Evolutionary conservation across 1,284 basidiomycete species (phyloP).

Genomic region (Leccinum fallax): DNA sequence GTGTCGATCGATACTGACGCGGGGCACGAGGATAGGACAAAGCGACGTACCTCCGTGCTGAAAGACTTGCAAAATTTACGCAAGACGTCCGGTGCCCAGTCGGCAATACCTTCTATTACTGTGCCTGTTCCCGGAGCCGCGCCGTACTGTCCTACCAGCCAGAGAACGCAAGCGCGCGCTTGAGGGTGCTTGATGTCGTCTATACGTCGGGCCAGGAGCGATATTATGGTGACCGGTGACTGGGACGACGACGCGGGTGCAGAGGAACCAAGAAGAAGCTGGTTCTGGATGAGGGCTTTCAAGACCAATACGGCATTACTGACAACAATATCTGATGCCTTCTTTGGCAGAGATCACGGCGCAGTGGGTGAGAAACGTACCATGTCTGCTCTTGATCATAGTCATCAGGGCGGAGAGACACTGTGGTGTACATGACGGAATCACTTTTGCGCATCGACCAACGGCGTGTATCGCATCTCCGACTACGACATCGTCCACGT

Average conservation of each 20-base stretch:
- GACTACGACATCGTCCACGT: constrained; percentile 70
- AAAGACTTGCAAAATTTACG: constrained; percentile 78
- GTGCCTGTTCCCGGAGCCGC: constrained; percentile 38
- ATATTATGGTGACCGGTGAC: constrained; percentile 68
- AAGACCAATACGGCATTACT: constrained; percentile 82
- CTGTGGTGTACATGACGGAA: constrained; percentile 68
- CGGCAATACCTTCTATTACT: constrained; percentile 52
- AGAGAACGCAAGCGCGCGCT: constrained; percentile 84
- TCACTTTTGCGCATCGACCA: constrained; percentile 68
- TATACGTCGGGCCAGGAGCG: constrained; percentile 71
- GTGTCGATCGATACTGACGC: not conserved
- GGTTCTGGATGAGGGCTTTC: constrained; percentile 78
- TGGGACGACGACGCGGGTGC: constrained; percentile 37
- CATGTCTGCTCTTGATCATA: constrained; percentile 77
- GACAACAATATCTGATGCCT: constrained; percentile 49
- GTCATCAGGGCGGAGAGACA: constrained; percentile 76
- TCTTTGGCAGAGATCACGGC: constrained; percentile 4
- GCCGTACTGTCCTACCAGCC: constrained; percentile 90
- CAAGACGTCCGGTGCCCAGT: constrained; percentile 87
- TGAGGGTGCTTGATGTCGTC: constrained; percentile 78
- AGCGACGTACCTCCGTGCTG: constrained; percentile 56
- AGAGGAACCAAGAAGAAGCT: constrained; percentile 39
- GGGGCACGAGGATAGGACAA: constrained; percentile 2
- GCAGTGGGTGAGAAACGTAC: constrained; percentile 40
- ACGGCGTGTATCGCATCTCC: constrained; percentile 76